Conservation (phyloP, 1,284 basidiomycete species). For the Pholiota adiposa region DNA sequence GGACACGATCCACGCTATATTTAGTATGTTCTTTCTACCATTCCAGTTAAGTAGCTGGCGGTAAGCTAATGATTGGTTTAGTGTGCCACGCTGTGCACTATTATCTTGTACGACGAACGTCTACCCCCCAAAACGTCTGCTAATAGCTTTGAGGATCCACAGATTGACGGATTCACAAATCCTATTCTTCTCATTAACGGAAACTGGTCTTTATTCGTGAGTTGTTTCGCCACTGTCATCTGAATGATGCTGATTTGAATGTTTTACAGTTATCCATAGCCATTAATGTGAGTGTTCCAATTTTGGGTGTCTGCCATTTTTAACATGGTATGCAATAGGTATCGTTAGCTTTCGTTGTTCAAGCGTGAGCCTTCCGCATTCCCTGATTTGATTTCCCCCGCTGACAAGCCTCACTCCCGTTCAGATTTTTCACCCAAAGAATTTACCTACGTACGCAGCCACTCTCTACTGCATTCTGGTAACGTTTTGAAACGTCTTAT, state of each 20-base stretch:
- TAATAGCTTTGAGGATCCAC: conserved; percentile 1
- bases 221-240: conserved; percentile 16
- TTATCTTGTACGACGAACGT: conserved; percentile 38
- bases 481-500: background rate
- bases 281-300: conserved; percentile 33
- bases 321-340: conserved; percentile 26
- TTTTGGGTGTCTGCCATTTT: background rate
- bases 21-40: conserved; percentile 37
- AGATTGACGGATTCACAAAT: conserved; percentile 41
- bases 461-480: no score
- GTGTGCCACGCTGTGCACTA: conserved; percentile 46
- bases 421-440: conserved; percentile 44
- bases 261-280: conserved; percentile 35
- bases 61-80: conserved; percentile 19
- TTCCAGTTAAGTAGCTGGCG: background rate
- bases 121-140: background rate
- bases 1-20: conserved; percentile 44
- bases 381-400: background rate
- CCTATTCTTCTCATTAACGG: conserved; percentile 32
- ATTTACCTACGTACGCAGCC: conserved; percentile 38
- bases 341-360: conserved; percentile 40
- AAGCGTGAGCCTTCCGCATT: conserved; percentile 25
- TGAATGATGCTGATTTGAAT: background rate
- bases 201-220: conserved; percentile 42
- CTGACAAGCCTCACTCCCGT: background rate